Evolutionary conservation across 192 early-diverging fungal species (phyloP).

Genomic region (Allomyces macrogynus): DNA sequence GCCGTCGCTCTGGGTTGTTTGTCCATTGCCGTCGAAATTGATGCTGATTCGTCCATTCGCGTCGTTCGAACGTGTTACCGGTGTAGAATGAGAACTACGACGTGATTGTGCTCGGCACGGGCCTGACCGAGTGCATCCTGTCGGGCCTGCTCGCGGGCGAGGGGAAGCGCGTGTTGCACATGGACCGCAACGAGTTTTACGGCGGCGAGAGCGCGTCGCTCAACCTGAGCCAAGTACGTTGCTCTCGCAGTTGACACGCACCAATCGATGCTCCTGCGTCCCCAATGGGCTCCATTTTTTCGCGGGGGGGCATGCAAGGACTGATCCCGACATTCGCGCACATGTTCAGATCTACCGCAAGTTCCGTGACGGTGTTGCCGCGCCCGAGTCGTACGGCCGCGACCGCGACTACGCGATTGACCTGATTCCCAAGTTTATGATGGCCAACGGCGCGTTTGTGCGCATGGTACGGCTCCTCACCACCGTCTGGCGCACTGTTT

Average conservation of each 20-base stretch:
- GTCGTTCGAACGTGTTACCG: too few relatives aligned
- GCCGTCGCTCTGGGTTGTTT: too few relatives aligned
- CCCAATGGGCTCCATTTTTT: too few relatives aligned
- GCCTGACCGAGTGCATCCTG: constrained; percentile 74
- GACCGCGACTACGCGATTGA: constrained; percentile 93
- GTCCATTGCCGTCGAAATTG: too few relatives aligned
- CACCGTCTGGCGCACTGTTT: too few relatives aligned
- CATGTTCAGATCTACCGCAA: constrained; percentile 40
- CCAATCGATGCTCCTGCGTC: too few relatives aligned
- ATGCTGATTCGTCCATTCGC: too few relatives aligned
- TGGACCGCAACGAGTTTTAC: constrained; percentile 94
- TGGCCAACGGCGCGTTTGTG: constrained; percentile 95
- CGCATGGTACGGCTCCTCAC: constrained; percentile 27
- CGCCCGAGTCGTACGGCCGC: constrained; percentile 33
- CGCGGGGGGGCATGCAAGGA: too few relatives aligned
- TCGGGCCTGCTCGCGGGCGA: constrained; percentile 71
- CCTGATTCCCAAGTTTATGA: constrained; percentile 98
- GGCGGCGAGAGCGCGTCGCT: constrained; percentile 89
- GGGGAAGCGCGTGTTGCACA: constrained; percentile 79
- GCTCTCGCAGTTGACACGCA: constrained; percentile 1
- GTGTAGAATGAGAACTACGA: constrained; percentile 70
- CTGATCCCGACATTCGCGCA: neutral
- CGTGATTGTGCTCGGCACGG: constrained; percentile 72
- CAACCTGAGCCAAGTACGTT: constrained; percentile 77
- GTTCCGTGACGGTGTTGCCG: constrained; percentile 30